Conservation (phyloP, 73 alveolate genomes). For the Uronychia setigera region DNA sequence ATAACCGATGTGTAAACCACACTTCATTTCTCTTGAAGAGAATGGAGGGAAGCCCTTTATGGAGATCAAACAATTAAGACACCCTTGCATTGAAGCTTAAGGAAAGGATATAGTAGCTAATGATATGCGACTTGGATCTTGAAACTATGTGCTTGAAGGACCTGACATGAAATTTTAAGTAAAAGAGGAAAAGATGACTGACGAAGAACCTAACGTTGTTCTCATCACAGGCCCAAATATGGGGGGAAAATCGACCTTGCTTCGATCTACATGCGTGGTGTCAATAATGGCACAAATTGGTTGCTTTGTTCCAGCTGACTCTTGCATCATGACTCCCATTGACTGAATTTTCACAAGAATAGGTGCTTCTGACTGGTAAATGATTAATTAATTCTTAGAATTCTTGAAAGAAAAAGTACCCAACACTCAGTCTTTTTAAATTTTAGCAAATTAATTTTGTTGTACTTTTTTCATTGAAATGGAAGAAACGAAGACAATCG, state of each 20-base stretch:
- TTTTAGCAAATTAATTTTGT: no score
- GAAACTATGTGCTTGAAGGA: slow-evolving; percentile 40
- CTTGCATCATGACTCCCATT: slow-evolving; percentile 81
- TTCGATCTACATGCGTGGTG: slow-evolving; percentile 88
- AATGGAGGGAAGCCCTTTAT: slow-evolving; percentile 35
- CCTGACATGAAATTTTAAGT: slow-evolving; percentile 2
- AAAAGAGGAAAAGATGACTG: neutral
- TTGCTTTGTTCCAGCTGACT: slow-evolving; percentile 96
- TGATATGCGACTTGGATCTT: slow-evolving; percentile 1
- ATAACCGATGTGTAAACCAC: slow-evolving; percentile 44
- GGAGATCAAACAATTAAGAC: slow-evolving; percentile 30
- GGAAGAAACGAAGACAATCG: slow-evolving; percentile 93
- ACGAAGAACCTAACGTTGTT: slow-evolving; percentile 17
- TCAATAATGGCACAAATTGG: slow-evolving; percentile 96
- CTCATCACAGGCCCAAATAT: slow-evolving; percentile 97
- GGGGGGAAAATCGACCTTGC: slow-evolving; percentile 97
- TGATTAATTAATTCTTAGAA: slow-evolving; percentile 61
- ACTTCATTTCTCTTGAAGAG: slow-evolving; percentile 1
- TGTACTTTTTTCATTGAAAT: slow-evolving; percentile 96
- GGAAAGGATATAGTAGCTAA: slow-evolving; percentile 20
- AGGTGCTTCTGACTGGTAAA: slow-evolving; percentile 89
- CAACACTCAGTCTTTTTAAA: no score
- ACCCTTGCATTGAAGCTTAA: slow-evolving; percentile 45
- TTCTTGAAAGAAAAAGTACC: slow-evolving; percentile 93
- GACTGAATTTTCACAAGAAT: slow-evolving; percentile 96